Percentiles rank a stretch among this genome's conserved stretches.
Evolutionary conservation across 2,329 filamentous ascomycete species (phyloP).

Genomic region (Colletotrichum cereale): DNA sequence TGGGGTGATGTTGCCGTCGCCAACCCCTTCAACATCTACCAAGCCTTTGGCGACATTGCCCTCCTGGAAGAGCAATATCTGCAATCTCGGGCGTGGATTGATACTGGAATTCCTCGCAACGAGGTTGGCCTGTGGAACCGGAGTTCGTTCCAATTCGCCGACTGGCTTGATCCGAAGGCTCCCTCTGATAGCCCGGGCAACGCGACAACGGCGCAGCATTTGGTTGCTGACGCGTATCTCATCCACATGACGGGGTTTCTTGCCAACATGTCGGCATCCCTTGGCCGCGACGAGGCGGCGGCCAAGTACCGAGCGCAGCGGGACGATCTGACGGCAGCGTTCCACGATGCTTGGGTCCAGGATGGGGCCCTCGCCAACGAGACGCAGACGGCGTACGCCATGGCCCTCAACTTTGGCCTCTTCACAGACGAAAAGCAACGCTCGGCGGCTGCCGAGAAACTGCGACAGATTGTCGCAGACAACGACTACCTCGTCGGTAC

Average conservation of each 20-base stretch:
- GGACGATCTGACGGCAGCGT: slow-evolving; percentile 44
- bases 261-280: slow-evolving; percentile 48
- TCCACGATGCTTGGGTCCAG: slow-evolving; percentile 49
- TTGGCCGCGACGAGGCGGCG: slow-evolving; percentile 48
- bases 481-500: slow-evolving; percentile 55
- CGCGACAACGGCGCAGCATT: slow-evolving; percentile 54
- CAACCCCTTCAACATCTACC: slow-evolving; percentile 57
- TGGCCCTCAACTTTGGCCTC: slow-evolving; percentile 55
- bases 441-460: slow-evolving; percentile 44
- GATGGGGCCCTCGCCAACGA: slow-evolving; percentile 49
- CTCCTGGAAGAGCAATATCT: slow-evolving; percentile 54
- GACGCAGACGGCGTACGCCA: slow-evolving; percentile 56
- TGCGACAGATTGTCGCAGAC: slow-evolving; percentile 49
- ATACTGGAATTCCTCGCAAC: slow-evolving; percentile 51
- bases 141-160: slow-evolving; percentile 54
- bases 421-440: slow-evolving; percentile 44
- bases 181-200: slow-evolving; percentile 54
- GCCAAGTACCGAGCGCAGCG: slow-evolving; percentile 43
- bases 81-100: slow-evolving; percentile 57
- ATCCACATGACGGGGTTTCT: slow-evolving; percentile 57
- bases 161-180: slow-evolving; percentile 63
- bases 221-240: slow-evolving; percentile 63
- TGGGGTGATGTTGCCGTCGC: slow-evolving; percentile 60
- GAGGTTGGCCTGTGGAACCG: slow-evolving; percentile 56
- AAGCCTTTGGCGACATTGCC: slow-evolving; percentile 51